A percentile compares a stretch with the other conserved stretches of the same genome.
Evolutionary conservation across 2,329 filamentous ascomycete genomes (phyloP).

Genomic region (Graphiopsis chlorocephala): DNA sequence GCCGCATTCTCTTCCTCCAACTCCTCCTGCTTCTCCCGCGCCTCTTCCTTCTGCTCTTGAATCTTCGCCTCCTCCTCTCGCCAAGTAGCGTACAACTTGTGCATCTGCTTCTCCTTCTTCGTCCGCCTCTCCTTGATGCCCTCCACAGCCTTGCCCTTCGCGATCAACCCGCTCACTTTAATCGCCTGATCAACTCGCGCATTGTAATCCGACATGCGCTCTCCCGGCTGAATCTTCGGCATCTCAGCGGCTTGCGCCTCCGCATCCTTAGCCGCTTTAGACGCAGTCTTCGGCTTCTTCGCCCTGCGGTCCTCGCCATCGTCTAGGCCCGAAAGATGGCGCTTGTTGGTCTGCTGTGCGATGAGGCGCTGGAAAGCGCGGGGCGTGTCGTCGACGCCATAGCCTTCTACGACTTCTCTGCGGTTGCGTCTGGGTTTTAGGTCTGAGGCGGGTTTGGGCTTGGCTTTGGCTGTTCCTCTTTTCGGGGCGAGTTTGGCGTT

Average conservation of each 20-base stretch:
- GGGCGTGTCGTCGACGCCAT: constrained; percentile 75
- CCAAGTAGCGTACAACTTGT: constrained; percentile 58
- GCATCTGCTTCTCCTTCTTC: constrained; percentile 78
- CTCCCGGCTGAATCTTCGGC: constrained; percentile 76
- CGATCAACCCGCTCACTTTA: constrained; percentile 65
- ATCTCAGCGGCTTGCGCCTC: constrained; percentile 33
- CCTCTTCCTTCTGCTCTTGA: constrained; percentile 74
- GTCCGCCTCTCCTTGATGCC: constrained; percentile 69
- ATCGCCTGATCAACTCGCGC: constrained; percentile 81
- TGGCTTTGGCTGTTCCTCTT: constrained; percentile 29
- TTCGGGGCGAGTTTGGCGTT: constrained; percentile 29
- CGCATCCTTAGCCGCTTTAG: constrained; percentile 19
- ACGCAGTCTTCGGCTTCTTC: constrained; percentile 40
- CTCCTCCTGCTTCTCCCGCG: constrained; percentile 62
- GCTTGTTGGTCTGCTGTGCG: constrained; percentile 61
- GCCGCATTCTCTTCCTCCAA: constrained; percentile 62
- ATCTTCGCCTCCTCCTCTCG: constrained; percentile 74
- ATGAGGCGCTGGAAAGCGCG: constrained; percentile 84
- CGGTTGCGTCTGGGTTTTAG: constrained; percentile 32
- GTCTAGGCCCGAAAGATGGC: constrained; percentile 64
- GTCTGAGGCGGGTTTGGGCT: constrained; percentile 14
- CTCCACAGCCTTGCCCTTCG: constrained; percentile 59
- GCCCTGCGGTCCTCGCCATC: constrained; percentile 59
- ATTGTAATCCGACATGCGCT: constrained; percentile 77
- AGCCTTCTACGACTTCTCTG: constrained; percentile 39